These are phyloP conservation scores for Cystobasidium onofrii DNA, from an alignment of 768 basidiomycete genomes.

Conservation along the genomic window DNA sequence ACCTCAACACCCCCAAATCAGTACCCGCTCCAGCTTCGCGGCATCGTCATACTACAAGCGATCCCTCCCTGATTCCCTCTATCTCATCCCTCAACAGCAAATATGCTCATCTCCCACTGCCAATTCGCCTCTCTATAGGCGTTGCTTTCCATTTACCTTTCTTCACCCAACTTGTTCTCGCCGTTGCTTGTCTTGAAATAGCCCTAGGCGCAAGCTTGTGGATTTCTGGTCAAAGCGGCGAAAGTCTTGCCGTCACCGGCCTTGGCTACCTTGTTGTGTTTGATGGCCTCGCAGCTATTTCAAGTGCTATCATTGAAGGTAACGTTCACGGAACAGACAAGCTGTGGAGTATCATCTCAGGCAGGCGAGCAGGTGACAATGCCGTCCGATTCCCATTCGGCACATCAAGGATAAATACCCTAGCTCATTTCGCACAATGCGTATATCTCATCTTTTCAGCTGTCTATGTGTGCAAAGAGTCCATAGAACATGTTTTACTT, in stretches of 20 bases:
- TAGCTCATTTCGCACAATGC: slow-evolving; percentile 64
- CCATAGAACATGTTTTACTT: slow-evolving; percentile 80
- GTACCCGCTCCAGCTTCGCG: slow-evolving; percentile 13
- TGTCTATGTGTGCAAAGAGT: slow-evolving; percentile 94
- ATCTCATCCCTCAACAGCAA: slow-evolving; percentile 30
- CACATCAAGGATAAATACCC: slow-evolving; percentile 42
- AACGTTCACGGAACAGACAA: slow-evolving; percentile 28
- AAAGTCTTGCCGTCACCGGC: slow-evolving; percentile 78
- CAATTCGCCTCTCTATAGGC: slow-evolving; percentile 32
- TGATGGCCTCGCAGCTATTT: slow-evolving; percentile 72
- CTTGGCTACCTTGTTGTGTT: slow-evolving; percentile 95
- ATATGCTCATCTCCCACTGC: slow-evolving; percentile 34
- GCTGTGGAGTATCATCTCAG: slow-evolving; percentile 37
- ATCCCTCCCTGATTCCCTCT: slow-evolving; percentile 31
- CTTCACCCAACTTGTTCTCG: slow-evolving; percentile 21
- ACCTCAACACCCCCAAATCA: slow-evolving; percentile 12
- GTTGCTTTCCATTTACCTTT: slow-evolving; percentile 31
- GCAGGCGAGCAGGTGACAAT: slow-evolving; percentile 43
- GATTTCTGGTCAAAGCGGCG: slow-evolving; percentile 79
- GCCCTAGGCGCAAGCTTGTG: slow-evolving; percentile 56
- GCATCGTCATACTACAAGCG: slow-evolving; percentile 23
- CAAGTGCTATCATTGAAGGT: slow-evolving; percentile 35
- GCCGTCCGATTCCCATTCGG: slow-evolving; percentile 52
- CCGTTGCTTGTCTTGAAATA: slow-evolving; percentile 42
- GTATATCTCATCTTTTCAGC: slow-evolving; percentile 91